A percentile compares a stretch with the other conserved stretches of the same genome.
phyloP scores from a whole-genome alignment of 176 grass and related monocot species.

The sorghum (Sorghum bicolor) region DNA sequence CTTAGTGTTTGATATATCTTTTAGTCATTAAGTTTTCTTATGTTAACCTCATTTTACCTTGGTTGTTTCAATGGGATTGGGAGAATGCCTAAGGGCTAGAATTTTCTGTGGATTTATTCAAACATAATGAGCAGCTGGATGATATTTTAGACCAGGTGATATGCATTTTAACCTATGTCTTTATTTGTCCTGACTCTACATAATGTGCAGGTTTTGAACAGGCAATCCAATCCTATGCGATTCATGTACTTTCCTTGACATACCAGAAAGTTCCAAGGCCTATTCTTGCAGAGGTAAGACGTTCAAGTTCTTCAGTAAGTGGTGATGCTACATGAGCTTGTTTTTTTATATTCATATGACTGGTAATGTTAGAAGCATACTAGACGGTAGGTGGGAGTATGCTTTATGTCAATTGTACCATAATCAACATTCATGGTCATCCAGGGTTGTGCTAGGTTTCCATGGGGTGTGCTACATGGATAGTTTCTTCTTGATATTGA shows the following conservation, averaged over 20 bases:
- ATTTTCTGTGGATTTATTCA: background rate
- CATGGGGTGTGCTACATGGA: background rate
- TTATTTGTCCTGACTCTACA: background rate
- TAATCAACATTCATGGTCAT: background rate
- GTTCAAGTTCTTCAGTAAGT: background rate
- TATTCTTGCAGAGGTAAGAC: conserved; percentile 85
- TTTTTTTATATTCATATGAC: background rate
- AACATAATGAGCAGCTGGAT: background rate
- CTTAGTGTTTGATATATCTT: conserved; percentile 8
- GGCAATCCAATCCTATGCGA: conserved; percentile 86
- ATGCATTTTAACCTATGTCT: background rate
- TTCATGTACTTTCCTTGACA: conserved; percentile 90
- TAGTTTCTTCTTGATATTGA: conserved; percentile 1
- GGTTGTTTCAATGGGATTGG: background rate
- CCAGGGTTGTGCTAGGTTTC: background rate
- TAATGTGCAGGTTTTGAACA: conserved; percentile 81
- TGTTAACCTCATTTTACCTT: background rate
- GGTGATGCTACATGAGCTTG: background rate
- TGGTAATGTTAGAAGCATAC: background rate
- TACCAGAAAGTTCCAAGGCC: conserved; percentile 97
- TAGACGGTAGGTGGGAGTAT: background rate
- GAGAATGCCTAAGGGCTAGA: background rate
- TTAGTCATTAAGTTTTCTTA: background rate
- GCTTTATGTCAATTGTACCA: background rate
- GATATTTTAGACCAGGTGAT: background rate